Percentiles rank a stretch among this genome's conserved stretches.
Conservation (phyloP, 805 yeast species). For the Millerago galiae region DNA sequence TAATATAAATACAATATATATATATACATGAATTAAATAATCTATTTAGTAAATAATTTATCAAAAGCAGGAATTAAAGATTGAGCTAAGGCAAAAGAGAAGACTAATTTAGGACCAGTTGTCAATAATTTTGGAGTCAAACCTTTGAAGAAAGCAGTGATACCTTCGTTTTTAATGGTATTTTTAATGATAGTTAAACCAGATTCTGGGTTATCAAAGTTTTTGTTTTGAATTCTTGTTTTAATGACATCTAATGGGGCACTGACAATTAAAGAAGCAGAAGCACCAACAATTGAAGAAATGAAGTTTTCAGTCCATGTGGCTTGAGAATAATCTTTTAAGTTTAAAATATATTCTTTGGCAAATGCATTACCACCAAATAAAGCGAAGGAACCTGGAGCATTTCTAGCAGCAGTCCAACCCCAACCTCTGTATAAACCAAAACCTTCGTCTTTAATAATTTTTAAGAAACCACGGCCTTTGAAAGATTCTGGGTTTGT, state of each 20-base stretch:
- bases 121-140: constrained; percentile 93
- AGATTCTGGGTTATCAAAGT: constrained; percentile 91
- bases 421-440: constrained; percentile 98
- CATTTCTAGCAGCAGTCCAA: constrained; percentile 99
- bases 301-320: constrained; percentile 94
- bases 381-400: constrained; percentile 96
- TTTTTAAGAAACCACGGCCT: constrained; percentile 92
- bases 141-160: constrained; percentile 76
- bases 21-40: constrained; percentile 7
- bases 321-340: constrained; percentile 82
- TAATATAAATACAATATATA: neutral
- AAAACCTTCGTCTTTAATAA: constrained; percentile 85
- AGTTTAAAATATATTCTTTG: constrained; percentile 86
- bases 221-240: constrained; percentile 96
- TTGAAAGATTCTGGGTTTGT: constrained; percentile 99
- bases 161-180: constrained; percentile 88
- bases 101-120: constrained; percentile 96
- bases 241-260: constrained; percentile 98
- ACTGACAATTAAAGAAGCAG: constrained; percentile 91
- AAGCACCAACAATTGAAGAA: constrained; percentile 93
- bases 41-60: constrained; percentile 39
- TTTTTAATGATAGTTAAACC: constrained; percentile 91
- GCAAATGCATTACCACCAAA: constrained; percentile 99
- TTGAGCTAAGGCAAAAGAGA: constrained; percentile 97
- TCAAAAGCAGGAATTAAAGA: constrained; percentile 95